Base-by-base conservation (phyloP, 2,329 filamentous ascomycete species). In the Magnaporthiopsis incrustans region DNA sequence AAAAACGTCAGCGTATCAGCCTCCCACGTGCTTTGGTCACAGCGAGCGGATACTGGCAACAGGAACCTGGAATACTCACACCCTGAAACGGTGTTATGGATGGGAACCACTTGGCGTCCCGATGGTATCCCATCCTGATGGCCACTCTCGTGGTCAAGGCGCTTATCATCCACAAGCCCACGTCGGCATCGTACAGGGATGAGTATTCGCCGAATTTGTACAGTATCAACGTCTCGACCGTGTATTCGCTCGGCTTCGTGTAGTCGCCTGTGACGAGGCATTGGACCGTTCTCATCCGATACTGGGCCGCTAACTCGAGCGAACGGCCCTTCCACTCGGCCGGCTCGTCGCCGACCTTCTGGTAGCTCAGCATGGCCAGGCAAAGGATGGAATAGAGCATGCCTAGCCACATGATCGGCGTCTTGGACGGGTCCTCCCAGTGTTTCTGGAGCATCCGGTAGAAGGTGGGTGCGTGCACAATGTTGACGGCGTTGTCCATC, bases 381-480 rank as follows among this genome's bases (percentile, higher is more conserved):
- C 87, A 89, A 74, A 94, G 82, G 74, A 94, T 86, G 0, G 89
- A 84, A 73, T 91, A 94, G 15, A 92, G 81, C 66, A 93, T 75
- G 1, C 89, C 91, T 18, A 95, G 76, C 90, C 91, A 95, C 77
- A 91, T 89, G 65, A 92, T 79, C 1, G 87, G 84, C 5, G 89
- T 88, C 68, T 89, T 89, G 18, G 83, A 83, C 0, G 91, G 90
- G 69, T 89, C 86, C 70, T 87, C 78, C 90, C 90, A 94, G 71
- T 88, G 84, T 10, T 73, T 75, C 33, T 80, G 79, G 6, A 91
- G 79, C 74, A 90, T 85, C 70, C 89, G 85, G 71, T 94, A 87
- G 71, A 97, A 97, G 0, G 91, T 93, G 14, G 92, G 93, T 0
- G 88, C 88, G 71, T 96, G 91, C 62, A 95, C 84, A 68, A 95